These are phyloP conservation scores for Mycosphaerella sp. DNA, from an alignment of 2,329 filamentous ascomycete species.

Conservation along the genomic window DNA sequence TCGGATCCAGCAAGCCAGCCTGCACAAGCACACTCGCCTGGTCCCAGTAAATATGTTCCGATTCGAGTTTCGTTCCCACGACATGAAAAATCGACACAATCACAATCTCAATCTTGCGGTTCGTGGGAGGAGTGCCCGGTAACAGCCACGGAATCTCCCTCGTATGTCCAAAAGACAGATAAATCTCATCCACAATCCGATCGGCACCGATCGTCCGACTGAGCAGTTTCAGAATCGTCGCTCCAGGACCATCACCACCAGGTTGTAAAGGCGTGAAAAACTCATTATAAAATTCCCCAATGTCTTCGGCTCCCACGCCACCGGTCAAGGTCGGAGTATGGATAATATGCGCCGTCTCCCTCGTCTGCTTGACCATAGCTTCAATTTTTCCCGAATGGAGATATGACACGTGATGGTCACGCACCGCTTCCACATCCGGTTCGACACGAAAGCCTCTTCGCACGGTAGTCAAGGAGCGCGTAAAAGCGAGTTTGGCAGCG, in stretches of 20 bases:
- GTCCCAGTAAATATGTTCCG: constrained; percentile 57
- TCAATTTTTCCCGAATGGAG: constrained; percentile 32
- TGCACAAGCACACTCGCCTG: constrained; percentile 56
- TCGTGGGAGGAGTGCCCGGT: constrained; percentile 51
- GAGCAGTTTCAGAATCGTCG: constrained; percentile 47
- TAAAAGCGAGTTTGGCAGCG: constrained; percentile 61
- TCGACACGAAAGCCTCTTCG: constrained; percentile 53
- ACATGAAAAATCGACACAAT: constrained; percentile 53
- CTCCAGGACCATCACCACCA: constrained; percentile 30
- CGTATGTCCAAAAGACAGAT: constrained; percentile 52
- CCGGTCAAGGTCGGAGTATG: constrained; percentile 44
- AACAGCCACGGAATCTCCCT: constrained; percentile 54
- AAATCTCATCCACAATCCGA: constrained; percentile 56
- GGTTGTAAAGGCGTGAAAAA: constrained; percentile 50
- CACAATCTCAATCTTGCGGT: constrained; percentile 49
- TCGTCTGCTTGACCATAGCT: constrained; percentile 37
- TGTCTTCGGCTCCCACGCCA: constrained; percentile 38
- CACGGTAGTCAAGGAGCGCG: constrained; percentile 55
- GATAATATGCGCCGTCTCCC: constrained; percentile 36
- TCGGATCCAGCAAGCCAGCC: constrained; percentile 52
- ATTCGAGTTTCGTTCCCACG: constrained; percentile 48
- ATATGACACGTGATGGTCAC: constrained; percentile 34
- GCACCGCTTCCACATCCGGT: constrained; percentile 40
- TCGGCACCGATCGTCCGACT: constrained; percentile 53
- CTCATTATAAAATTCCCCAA: constrained; percentile 49